Percentiles rank a stretch among this genome's conserved stretches.
Conservation (phyloP, 2,329 filamentous ascomycete species). For the Fusarium floridanum region DNA sequence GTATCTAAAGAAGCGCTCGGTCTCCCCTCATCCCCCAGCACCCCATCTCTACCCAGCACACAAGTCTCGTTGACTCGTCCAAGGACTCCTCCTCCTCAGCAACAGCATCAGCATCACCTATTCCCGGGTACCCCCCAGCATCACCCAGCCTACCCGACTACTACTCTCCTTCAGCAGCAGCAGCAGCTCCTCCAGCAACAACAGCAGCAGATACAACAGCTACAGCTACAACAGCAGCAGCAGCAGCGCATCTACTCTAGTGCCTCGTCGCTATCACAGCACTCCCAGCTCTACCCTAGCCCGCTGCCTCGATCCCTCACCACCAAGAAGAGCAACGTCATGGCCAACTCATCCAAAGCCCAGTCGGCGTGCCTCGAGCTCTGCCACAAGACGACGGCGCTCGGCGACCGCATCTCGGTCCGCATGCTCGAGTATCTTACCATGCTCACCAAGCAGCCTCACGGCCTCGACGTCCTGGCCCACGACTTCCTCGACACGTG, state of each 20-base stretch:
- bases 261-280: not conserved
- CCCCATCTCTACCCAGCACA: slow-evolving; percentile 12
- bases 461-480: slow-evolving; percentile 70
- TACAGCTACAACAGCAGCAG: not conserved
- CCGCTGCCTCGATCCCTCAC: slow-evolving; percentile 32
- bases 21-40: slow-evolving; percentile 31
- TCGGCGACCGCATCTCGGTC: slow-evolving; percentile 74
- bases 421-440: slow-evolving; percentile 74
- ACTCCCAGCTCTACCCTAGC: not conserved
- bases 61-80: slow-evolving; percentile 9
- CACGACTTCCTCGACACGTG: slow-evolving; percentile 76
- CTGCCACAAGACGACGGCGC: slow-evolving; percentile 69
- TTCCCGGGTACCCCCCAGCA: slow-evolving; percentile 7
- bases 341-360: slow-evolving; percentile 45
- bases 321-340: slow-evolving; percentile 41
- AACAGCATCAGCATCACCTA: not conserved
- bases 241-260: slow-evolving; percentile 4
- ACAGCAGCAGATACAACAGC: not conserved
- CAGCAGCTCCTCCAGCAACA: not conserved
- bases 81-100: slow-evolving; percentile 26
- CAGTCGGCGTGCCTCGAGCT: slow-evolving; percentile 55
- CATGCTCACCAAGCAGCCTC: slow-evolving; percentile 65
- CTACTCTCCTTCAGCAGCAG: slow-evolving; percentile 6
- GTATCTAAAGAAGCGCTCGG: slow-evolving; percentile 47
- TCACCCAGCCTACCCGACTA: not conserved